Evolutionary conservation across 345 rosid species (phyloP).

Genomic region (Eucalyptus erythrocorys): DNA sequence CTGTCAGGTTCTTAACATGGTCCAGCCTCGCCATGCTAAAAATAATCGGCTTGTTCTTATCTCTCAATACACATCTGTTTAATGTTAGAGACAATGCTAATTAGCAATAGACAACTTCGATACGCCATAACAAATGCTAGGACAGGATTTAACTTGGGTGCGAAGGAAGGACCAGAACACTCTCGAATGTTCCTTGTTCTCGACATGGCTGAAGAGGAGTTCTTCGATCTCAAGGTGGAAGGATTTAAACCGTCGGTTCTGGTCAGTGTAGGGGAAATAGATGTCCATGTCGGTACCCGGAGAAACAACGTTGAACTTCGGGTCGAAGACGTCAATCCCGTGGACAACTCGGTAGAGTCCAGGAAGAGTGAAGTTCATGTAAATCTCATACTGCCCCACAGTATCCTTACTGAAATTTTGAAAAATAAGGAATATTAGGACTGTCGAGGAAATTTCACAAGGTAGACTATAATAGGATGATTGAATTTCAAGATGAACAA

Average conservation of each 20-base stretch:
- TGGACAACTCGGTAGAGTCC: conserved; percentile 72
- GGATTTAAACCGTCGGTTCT: conserved; percentile 32
- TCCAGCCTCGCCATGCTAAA: conserved; percentile 83
- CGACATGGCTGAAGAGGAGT: conserved; percentile 58
- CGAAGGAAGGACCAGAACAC: not conserved
- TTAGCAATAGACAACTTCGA: too few species aligned
- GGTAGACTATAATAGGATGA: not conserved
- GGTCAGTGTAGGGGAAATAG: conserved; percentile 56
- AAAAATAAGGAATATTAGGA: not conserved
- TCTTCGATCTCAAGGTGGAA: conserved; percentile 62
- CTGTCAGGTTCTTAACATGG: conserved; percentile 5
- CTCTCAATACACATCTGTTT: conserved; percentile 63
- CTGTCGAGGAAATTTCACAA: not conserved
- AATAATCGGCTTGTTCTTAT: conserved; percentile 60
- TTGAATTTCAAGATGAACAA: not conserved
- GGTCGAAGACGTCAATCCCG: conserved; percentile 65
- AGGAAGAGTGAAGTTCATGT: conserved; percentile 66
- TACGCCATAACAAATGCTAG: not conserved
- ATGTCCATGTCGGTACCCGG: conserved; percentile 70
- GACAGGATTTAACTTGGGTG: not conserved
- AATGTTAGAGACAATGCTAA: too few species aligned
- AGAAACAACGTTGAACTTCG: conserved; percentile 79
- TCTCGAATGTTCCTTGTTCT: conserved; percentile 61
- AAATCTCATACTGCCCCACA: conserved; percentile 73
- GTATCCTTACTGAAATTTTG: conserved; percentile 47